These are phyloP conservation scores for Fusarium avenaceum DNA, from an alignment of 2,329 filamentous ascomycete genomes.

Conservation along the genomic window DNA sequence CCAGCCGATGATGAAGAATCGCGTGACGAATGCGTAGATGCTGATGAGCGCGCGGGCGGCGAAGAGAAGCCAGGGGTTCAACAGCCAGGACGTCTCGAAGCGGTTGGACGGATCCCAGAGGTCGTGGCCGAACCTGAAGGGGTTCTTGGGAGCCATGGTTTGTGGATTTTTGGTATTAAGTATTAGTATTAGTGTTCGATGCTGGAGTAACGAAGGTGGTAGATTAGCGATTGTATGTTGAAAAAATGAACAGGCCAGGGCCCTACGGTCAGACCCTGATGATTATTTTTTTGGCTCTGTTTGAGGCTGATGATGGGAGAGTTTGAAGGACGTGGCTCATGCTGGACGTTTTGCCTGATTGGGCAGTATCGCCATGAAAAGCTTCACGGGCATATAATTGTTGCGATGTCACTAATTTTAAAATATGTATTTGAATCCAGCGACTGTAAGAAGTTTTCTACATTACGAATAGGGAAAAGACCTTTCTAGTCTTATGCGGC, in stretches of 20 bases:
- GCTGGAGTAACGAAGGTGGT: neutral
- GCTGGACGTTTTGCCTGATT: slow-evolving; percentile 29
- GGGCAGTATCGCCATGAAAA: slow-evolving; percentile 23
- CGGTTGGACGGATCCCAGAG: slow-evolving; percentile 71
- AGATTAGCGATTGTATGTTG: neutral
- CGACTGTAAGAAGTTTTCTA: neutral
- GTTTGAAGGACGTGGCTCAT: slow-evolving; percentile 20
- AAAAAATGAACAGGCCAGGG: slow-evolving; percentile 2
- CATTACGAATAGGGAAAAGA: neutral
- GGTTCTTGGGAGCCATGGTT: slow-evolving; percentile 44
- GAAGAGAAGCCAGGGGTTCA: slow-evolving; percentile 75
- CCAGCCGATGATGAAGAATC: slow-evolving; percentile 78
- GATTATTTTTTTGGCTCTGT: slow-evolving; percentile 21
- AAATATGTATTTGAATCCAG: neutral
- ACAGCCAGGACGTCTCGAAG: slow-evolving; percentile 84
- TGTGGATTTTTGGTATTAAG: slow-evolving; percentile 9
- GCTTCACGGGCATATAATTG: slow-evolving; percentile 7
- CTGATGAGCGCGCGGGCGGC: slow-evolving; percentile 67
- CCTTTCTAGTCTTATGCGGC: neutral
- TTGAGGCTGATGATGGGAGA: neutral
- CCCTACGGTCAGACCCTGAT: slow-evolving; percentile 5
- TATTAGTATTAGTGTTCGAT: neutral
- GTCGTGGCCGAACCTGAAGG: slow-evolving; percentile 58
- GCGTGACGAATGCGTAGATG: slow-evolving; percentile 77
- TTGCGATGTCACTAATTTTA: neutral